These are phyloP conservation scores for Stentor coeruleus DNA, from an alignment of 73 alveolate genomes.

Conservation along the genomic window DNA sequence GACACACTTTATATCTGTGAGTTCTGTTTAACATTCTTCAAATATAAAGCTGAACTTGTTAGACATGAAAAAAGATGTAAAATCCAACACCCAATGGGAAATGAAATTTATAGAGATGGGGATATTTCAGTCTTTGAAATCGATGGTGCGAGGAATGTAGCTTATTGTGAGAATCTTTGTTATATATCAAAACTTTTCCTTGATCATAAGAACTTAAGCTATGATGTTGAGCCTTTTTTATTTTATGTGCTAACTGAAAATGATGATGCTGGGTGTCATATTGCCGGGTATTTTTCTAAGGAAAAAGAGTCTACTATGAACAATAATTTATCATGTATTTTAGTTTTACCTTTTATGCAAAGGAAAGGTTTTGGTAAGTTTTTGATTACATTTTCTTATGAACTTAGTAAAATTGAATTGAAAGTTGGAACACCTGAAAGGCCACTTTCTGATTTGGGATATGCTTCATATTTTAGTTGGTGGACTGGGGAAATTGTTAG, in stretches of 20 bases:
- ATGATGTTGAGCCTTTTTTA: conserved; percentile 94
- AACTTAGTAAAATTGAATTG: conserved; percentile 68
- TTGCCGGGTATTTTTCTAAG: conserved; percentile 95
- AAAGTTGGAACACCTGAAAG: conserved; percentile 91
- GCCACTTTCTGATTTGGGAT: conserved; percentile 91
- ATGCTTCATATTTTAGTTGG: conserved; percentile 77
- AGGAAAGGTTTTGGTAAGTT: conserved; percentile 98
- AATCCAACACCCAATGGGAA: conserved; percentile 93
- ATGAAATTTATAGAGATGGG: conserved; percentile 94
- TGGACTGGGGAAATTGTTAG: conserved; percentile 87
- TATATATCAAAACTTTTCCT: conserved; percentile 90
- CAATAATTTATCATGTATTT: conserved; percentile 90
- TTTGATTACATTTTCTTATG: conserved; percentile 91
- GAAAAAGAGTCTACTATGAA: conserved; percentile 78
- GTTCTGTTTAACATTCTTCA: conserved; percentile 64
- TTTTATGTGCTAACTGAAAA: conserved; percentile 91
- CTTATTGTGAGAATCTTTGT: conserved; percentile 95
- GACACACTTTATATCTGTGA: conserved; percentile 85
- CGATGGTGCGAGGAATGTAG: conserved; percentile 85
- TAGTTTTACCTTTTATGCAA: conserved; percentile 87
- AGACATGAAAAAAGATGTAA: conserved; percentile 69
- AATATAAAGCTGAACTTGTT: conserved; percentile 55
- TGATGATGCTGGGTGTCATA: conserved; percentile 84
- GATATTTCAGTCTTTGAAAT: conserved; percentile 95
- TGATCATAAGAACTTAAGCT: conserved; percentile 93